phyloP scores from a whole-genome alignment of 306 rosid genomes.

The Castanea sativa region DNA sequence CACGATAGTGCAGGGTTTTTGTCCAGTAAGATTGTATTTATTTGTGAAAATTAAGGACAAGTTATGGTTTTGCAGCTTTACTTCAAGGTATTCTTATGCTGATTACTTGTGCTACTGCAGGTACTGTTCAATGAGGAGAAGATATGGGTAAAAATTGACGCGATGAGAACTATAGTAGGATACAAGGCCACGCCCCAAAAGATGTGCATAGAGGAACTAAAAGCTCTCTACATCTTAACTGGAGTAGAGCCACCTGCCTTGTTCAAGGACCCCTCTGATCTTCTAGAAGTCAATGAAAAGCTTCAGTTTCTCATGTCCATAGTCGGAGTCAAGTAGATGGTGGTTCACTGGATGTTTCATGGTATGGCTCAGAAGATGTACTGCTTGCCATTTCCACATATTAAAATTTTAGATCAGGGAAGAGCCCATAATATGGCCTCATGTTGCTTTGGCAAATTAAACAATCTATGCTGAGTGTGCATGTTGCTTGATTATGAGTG shows the following conservation, averaged over 20 bases:
- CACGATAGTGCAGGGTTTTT: too few species aligned
- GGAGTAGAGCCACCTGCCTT: slow-evolving; percentile 69
- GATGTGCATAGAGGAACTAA: slow-evolving; percentile 59
- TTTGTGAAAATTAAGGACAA: background rate
- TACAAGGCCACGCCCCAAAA: slow-evolving; percentile 36
- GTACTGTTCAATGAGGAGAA: slow-evolving; percentile 33
- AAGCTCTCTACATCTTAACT: slow-evolving; percentile 65
- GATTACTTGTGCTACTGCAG: slow-evolving; percentile 33
- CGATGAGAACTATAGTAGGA: slow-evolving; percentile 54
- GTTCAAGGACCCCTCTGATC: slow-evolving; percentile 29
- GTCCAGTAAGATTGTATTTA: background rate
- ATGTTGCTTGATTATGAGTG: too few species aligned
- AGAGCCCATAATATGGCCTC: background rate
- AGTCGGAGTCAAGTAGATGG: slow-evolving; percentile 56
- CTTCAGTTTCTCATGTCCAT: slow-evolving; percentile 77
- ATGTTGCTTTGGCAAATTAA: too few species aligned
- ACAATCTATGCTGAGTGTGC: too few species aligned
- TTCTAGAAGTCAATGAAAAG: slow-evolving; percentile 34
- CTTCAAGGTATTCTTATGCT: background rate
- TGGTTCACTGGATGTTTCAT: background rate
- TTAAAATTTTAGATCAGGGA: background rate
- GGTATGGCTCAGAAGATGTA: background rate
- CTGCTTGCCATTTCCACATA: too few species aligned
- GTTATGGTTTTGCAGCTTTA: background rate
- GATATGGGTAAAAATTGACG: slow-evolving; percentile 51